Evolutionary conservation across 257 asterid genomes (phyloP), one percentile per base, ranked within the genome.

Genomic region (Solanum chilense): DNA sequence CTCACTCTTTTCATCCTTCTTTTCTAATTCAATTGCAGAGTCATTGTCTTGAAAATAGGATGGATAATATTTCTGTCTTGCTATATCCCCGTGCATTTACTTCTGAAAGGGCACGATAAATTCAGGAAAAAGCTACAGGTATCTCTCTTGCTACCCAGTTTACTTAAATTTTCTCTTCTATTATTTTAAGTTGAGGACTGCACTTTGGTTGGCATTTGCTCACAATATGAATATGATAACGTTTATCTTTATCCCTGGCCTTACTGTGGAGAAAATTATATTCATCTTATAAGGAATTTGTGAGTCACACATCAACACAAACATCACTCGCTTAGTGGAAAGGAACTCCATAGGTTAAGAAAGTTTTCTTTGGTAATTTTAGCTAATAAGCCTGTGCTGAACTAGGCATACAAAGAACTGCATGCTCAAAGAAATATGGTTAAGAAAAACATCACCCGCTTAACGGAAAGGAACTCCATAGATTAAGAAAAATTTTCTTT

Each of bases 61-160:
- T 96, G 99, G 99, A 93, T 96, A 89, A 82, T 97, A 87, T 97
- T 97, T 89, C 98, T 97, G 86, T 93, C 98, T 39, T 94, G 96
- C 95, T 97, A 96, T 91, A 92, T 96, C 89, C 99, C 99, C 42
- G 99, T 97, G 86, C 99, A 97, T 91, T 88, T 93, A 87, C 90
- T 96, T 87, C 91, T 97, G 89, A 97, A 93, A 92, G 99, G 98
- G 88, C 93, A 96, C 64, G 98, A 97, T 78, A 95, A 95, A 87
- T 86, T 96, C 89, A 93, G 98, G 89, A 92, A 94, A 90, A 94
- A 91, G 87, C 88, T 97, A 84, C 99, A 97, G 99, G 99, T 97
- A 90, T 77, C 69, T 66, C 74, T 75, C 77, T 82, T 87, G 49
- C 66, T 69, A 39, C 44, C 85, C 41, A 44, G 29, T 27, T 83